Evolutionary conservation across 1,139 yeast genomes (phyloP), one percentile per base, ranked within the genome.

Genomic region (Candida sanyaensis): DNA sequence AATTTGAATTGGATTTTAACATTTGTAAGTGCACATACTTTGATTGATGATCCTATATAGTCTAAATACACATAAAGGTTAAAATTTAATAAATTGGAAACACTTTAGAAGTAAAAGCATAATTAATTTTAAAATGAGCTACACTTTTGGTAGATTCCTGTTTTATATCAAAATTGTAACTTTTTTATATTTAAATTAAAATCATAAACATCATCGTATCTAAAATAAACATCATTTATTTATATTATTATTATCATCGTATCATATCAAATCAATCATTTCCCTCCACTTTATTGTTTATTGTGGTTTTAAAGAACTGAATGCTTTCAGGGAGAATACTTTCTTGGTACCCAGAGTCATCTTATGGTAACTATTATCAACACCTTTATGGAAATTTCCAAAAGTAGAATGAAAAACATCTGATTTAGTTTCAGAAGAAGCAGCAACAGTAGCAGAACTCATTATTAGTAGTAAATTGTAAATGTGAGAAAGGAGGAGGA

Each of bases 1-100:
- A 82, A 92, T 58, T 67, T 80, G 45, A 81, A 78, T 51, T 81
- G 85, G 85, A 66, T 81, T 5, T 59, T 80, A 40, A 68, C 80
- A 3, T 80, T 71, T 50, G 63, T 76, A 1, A 65, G 75, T 39
- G 75, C 64, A 1, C 70, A 69, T 47, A 59, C 66, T 24, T 36
- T 30, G 3, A 30, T 24, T 2, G 39, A 36, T 36, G 13, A 36
- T 23, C n/a, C 6, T 26, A 5, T 26, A 26, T 26, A 26, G 4
- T 26, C 9, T 6, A 26, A 8, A 8, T 4, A 17, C 2, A 17
- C 3, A 17, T 17, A 17, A 17, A 3, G 3, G 21, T 17, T 17
- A 17, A 17, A 17, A 17, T 17, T 3, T 17, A 17, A 24, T 24
- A 5, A 24, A 24, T n/a, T n/a, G n/a, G n/a, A n/a, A n/a, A n/a